Evolutionary conservation across 805 yeast genomes (phyloP), one percentile per base, ranked within the genome.

Genomic region (Ogataea trehaloabstinens): DNA sequence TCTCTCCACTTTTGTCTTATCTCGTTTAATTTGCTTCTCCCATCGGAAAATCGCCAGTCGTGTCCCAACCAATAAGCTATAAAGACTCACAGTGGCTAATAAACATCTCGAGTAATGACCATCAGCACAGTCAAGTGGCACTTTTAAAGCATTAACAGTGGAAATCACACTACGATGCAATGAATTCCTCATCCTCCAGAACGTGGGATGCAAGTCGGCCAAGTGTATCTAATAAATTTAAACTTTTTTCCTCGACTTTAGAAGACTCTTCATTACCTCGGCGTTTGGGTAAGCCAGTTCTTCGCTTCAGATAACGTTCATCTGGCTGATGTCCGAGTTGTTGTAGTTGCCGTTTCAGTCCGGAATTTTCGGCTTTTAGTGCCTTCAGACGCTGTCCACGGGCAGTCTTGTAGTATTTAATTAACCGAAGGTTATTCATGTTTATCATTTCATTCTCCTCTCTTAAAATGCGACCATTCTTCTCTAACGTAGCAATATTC

Each of bases 191-290:
- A 34, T 58, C 63, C 30, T 56, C 57, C 28, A 63, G 44, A 6
- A 62, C 66, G 36, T 61, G 65, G 6, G 63, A 49, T 10, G 66
- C 66, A 24, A 63, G 42, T 30, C 62, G 48, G 11, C 68, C 68
- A 19, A 63, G 44, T 0, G 68, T 61, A 37, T 63, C 63, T 20
- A 63, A 48, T 63, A 63, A 49, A 31, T 55, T 48, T 28, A 30
- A 8, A 7, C 33, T 30, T 18, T 11, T 16, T 11, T 30, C 33
- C n/a, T 30, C 22, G 8, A 7, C 15, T n/a, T 27, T 11, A 7
- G 17, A 15, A 16, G 10, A 7, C 15, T 15, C 30, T 15, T n/a
- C 16, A 7, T 8, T 7, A 38, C 38, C 24, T 38, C 45, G 33
- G 17, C 30, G 18, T 19, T 31, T 10, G n/a, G 38, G 35, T 6